These are phyloP conservation scores for Phytopythium delawarense DNA, from an alignment of 352 stramenopile genomes.

Conservation along the genomic window DNA sequence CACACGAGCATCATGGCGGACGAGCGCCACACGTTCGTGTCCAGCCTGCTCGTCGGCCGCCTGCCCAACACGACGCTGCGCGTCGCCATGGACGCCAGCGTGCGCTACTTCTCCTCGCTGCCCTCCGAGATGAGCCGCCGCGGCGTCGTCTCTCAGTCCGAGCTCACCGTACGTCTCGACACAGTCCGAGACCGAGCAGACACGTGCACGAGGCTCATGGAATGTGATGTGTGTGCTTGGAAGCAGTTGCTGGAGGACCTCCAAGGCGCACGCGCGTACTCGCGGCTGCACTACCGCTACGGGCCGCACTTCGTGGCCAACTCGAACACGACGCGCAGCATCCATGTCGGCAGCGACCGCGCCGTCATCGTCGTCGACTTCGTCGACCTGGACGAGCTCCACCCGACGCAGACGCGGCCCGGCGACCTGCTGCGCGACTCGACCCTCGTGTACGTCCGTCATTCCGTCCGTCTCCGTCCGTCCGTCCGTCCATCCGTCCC, in stretches of 20 bases:
- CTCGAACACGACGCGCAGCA: slow-evolving; percentile 38
- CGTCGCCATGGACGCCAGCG: slow-evolving; percentile 21
- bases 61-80: slow-evolving; percentile 35
- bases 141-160: slow-evolving; percentile 19
- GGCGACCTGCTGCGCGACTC: slow-evolving; percentile 20
- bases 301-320: slow-evolving; percentile 26
- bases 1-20: slow-evolving; percentile 62
- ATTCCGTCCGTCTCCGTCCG: too few relatives aligned
- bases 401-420: slow-evolving; percentile 25
- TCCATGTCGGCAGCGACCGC: slow-evolving; percentile 21
- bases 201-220: too few relatives aligned
- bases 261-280: slow-evolving; percentile 24
- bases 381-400: slow-evolving; percentile 34
- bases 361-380: slow-evolving; percentile 44
- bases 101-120: slow-evolving; percentile 38
- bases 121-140: slow-evolving; percentile 26
- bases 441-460: slow-evolving; percentile 22
- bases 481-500: too few relatives aligned
- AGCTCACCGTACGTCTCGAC: slow-evolving; percentile 19
- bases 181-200: too few relatives aligned
- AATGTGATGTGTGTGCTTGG: not conserved
- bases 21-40: slow-evolving; percentile 38
- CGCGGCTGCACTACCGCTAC: slow-evolving; percentile 40
- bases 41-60: slow-evolving; percentile 44
- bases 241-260: slow-evolving; percentile 28